Evolutionary conservation across 1,139 yeast genomes (phyloP), one percentile per base, ranked within the genome.

Genomic region (Hansenula lynferdii): DNA sequence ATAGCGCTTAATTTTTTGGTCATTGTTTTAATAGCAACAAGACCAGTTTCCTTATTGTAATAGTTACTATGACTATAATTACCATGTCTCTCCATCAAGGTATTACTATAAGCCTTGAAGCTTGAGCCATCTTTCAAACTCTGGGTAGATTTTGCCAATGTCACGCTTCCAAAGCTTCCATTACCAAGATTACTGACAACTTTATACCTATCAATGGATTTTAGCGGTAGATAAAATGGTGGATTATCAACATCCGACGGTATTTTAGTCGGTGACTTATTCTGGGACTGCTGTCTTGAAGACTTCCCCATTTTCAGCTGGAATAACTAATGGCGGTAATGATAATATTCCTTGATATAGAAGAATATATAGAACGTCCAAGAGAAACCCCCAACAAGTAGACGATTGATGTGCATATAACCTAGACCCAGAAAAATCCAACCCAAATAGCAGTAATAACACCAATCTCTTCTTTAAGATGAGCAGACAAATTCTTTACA

Each of bases 1-100:
- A 78, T 58, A 10, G 65, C 59, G 2, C 68, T 58, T 34, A 79
- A 57, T 43, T 69, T 66, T 42, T 73, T 72, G 42, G 77, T 77
- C 82, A 90, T 79, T 7, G 86, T 79, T 59, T 92, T 92, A 40
- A 92, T 75, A 2, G 98, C 98, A 37, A 89, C 95, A 41, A 81
- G 60, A 28, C 75, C 69, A 33, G 60, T 57, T 28, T 43, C 42
- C 42, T 62, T 62, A 36, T 61, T 61, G 29, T 49, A 43, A 35
- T 44, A 46, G 42, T 63, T 64, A 32, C 60, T 61, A 36, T 54
- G 44, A 9, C 40, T 38, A 26, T 49, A 50, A 11, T 48, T 42
- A n/a, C 24, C 29, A 19, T 27, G 19, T 45, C 53, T 44, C 44
- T 73, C 72, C 56, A 81, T 53, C 45, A 81, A 58, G 0, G 85